Base-by-base conservation (phyloP, 371 early-diverging fungal species). In the Actinomucor elegans region DNA sequence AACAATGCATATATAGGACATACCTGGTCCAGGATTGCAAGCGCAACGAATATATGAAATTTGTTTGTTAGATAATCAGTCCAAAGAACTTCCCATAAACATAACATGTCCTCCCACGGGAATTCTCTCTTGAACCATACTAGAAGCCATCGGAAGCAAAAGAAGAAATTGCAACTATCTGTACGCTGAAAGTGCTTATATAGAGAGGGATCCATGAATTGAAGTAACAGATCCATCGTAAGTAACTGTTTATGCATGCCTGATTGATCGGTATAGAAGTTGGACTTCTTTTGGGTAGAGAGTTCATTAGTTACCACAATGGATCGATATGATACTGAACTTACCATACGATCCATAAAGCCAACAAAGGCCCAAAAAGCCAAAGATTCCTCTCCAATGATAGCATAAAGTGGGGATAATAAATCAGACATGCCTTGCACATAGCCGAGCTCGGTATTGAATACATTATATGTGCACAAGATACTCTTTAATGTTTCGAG, bases 371-470 rank as follows among this genome's bases (percentile, higher is more conserved):
- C 87, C 90, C 94, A 93, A 59, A 96, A 97, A 0, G 91, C 80
- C 11, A 91, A 74, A 10, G 84, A 83, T 64, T 96, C 97, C 51
- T 94, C 89, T 34, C 79, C 70, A 71, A 93, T 85, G 0, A 92
- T 87, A 10, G 84, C 89, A 74, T 90, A 88, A 4, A 96, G 61
- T 2, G 96, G 96, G 5, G 96, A 85, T 26, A 93, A 69, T 14
- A 97, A 70, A 58, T 97, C 98, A n/a, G 90, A 91, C 98, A 97
- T 97, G 9, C 98, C 98, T 70, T 97, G 98, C 0, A 96, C 98
- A 64, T 97, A 97, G 6, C 94, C 95, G 0, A 77, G 54, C 1
- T 71, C 71, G 0, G 53, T 55, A 35, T 77, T 67, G 42, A 57
- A 86, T 34, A 88, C 77, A 49, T 94, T 90, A 63, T 94, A 97